These are phyloP conservation scores for Grammothele lineata DNA, from an alignment of 768 basidiomycete species.

Conservation along the genomic window DNA sequence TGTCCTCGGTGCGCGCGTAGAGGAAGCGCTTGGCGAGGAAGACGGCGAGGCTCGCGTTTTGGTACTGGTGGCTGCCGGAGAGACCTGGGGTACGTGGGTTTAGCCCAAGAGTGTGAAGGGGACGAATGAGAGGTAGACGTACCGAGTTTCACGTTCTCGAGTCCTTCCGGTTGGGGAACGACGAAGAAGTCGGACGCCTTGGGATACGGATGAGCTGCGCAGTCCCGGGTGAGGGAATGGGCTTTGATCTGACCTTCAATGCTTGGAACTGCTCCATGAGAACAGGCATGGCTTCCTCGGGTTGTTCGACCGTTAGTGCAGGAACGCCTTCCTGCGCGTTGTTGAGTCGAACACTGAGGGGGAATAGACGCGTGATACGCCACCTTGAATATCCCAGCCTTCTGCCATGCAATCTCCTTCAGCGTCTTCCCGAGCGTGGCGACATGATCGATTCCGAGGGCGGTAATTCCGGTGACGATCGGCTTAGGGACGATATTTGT, in stretches of 20 bases:
- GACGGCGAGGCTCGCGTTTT: conserved; percentile 86
- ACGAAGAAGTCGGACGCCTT: conserved; percentile 70
- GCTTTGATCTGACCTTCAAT: no score
- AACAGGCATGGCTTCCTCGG: conserved; percentile 59
- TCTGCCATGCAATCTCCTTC: conserved; percentile 88
- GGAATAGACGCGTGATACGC: not conserved
- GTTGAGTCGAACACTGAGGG: no score
- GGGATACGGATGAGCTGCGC: conserved; percentile 5
- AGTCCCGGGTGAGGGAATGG: not conserved
- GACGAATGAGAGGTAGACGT: conserved; percentile 11
- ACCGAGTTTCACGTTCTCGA: conserved; percentile 63
- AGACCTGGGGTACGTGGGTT: no score
- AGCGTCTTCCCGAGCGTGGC: conserved; percentile 84
- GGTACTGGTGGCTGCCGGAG: conserved; percentile 78
- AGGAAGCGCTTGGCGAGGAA: conserved; percentile 69
- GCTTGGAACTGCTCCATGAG: conserved; percentile 65
- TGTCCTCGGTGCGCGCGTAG: conserved; percentile 25
- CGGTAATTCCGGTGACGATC: conserved; percentile 83
- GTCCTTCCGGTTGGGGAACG: conserved; percentile 45
- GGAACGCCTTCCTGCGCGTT: conserved; percentile 64
- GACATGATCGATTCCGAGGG: conserved; percentile 91
- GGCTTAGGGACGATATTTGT: conserved; percentile 94
- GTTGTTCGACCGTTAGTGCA: conserved; percentile 81
- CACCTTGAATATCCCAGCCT: conserved; percentile 95
- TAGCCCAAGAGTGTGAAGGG: no score